These are phyloP conservation scores for Monosporascus sp. DNA, from an alignment of 2,329 filamentous ascomycete genomes.

Conservation along the genomic window DNA sequence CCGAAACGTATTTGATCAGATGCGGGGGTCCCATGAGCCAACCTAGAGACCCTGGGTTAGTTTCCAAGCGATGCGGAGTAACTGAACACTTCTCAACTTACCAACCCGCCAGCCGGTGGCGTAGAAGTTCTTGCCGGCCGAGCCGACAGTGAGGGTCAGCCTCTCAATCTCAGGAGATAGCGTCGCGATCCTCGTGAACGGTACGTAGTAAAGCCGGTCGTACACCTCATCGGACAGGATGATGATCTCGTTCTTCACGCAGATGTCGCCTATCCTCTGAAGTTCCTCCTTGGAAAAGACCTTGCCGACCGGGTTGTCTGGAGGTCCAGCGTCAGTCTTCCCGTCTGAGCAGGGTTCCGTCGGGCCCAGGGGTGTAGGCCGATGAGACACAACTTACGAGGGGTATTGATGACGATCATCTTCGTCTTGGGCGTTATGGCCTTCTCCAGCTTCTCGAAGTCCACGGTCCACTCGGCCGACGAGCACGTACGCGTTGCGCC, in stretches of 20 bases:
- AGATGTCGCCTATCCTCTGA: constrained; percentile 77
- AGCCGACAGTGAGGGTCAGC: constrained; percentile 88
- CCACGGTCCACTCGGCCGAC: constrained; percentile 80
- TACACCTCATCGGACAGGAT: constrained; percentile 93
- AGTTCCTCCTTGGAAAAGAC: constrained; percentile 84
- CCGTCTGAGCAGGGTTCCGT: no score
- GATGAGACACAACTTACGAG: constrained; percentile 35
- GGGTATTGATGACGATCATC: constrained; percentile 90
- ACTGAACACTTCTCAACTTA: constrained; percentile 20
- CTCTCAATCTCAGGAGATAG: constrained; percentile 84
- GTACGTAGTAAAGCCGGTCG: constrained; percentile 89
- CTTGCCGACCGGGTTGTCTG: constrained; percentile 93
- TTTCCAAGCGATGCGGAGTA: neutral
- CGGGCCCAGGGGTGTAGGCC: neutral
- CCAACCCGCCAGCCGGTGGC: constrained; percentile 92
- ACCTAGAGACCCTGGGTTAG: constrained; percentile 36
- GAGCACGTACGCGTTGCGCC: constrained; percentile 76
- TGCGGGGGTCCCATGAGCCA: constrained; percentile 89
- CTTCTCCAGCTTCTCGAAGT: constrained; percentile 75
- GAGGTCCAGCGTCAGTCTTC: neutral
- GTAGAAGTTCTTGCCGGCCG: constrained; percentile 97
- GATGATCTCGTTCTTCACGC: constrained; percentile 88
- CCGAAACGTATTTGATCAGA: constrained; percentile 84
- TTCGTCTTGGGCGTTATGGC: constrained; percentile 83
- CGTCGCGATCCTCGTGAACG: constrained; percentile 88